Percentiles rank a stretch among this genome's conserved stretches.
These are phyloP conservation scores for Pichia scutulata DNA, from an alignment of 805 yeast species.

Conservation along the genomic window DNA sequence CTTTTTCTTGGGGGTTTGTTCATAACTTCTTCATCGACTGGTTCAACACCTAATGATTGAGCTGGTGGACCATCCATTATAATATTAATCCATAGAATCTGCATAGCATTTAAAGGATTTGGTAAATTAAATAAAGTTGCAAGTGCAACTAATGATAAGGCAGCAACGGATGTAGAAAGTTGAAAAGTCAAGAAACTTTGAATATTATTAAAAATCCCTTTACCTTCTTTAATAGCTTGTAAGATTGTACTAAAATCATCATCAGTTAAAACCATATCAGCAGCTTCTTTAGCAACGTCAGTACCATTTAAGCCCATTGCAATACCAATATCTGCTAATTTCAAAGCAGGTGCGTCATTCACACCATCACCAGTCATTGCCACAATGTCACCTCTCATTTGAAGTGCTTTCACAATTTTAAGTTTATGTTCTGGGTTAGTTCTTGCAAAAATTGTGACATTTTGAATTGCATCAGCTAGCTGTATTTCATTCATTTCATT, in stretches of 20 bases:
- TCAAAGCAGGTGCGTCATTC: conserved; percentile 96
- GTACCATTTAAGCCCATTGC: conserved; percentile 93
- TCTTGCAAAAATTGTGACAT: conserved; percentile 87
- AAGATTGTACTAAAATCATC: conserved; percentile 94
- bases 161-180: conserved; percentile 92
- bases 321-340: conserved; percentile 92
- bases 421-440: conserved; percentile 94
- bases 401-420: conserved; percentile 81
- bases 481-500: conserved; percentile 68
- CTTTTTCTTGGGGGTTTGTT: conserved; percentile 91
- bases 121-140: conserved; percentile 84
- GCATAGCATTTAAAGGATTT: conserved; percentile 96
- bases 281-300: conserved; percentile 97
- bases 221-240: conserved; percentile 93
- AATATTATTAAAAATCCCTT: conserved; percentile 92
- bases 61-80: conserved; percentile 99
- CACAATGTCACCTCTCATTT: conserved; percentile 86
- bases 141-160: conserved; percentile 79
- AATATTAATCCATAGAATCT: conserved; percentile 94
- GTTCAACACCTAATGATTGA: conserved; percentile 94
- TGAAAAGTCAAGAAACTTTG: conserved; percentile 94
- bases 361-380: conserved; percentile 99
- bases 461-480: conserved; percentile 65
- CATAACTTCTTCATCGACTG: conserved; percentile 95
- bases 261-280: conserved; percentile 95